Percentiles rank a stretch among this genome's conserved stretches.
Conservation (phyloP, 768 basidiomycete genomes). For the Xerocomellus chrysenteron region DNA sequence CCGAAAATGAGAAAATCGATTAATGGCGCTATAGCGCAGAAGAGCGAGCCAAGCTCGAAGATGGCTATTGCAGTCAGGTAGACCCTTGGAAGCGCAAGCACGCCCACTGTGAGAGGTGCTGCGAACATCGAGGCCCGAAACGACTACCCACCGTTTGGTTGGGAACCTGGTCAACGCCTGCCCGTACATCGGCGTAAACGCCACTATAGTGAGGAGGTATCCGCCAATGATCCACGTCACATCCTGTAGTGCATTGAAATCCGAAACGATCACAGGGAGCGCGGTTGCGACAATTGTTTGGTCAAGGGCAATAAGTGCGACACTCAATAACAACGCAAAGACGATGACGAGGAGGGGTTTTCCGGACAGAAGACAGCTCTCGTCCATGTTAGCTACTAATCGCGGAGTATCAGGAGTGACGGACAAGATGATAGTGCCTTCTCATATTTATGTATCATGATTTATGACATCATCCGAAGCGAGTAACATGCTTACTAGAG, state of each 20-base stretch:
- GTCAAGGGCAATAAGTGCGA: slow-evolving; percentile 13
- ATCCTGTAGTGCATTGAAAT: slow-evolving; percentile 14
- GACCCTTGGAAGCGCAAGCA: slow-evolving; percentile 41
- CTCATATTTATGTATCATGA: too few relatives aligned
- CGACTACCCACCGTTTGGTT: slow-evolving; percentile 26
- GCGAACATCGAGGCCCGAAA: slow-evolving; percentile 32
- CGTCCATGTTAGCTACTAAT: background rate
- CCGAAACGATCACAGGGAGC: slow-evolving; percentile 37
- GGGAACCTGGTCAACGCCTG: slow-evolving; percentile 7
- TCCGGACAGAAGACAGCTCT: slow-evolving; percentile 7
- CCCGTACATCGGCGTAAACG: slow-evolving; percentile 12
- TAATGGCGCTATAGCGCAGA: slow-evolving; percentile 57
- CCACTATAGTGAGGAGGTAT: slow-evolving; percentile 55
- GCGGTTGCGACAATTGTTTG: slow-evolving; percentile 61
- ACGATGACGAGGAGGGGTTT: slow-evolving; percentile 1
- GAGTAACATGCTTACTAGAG: too few relatives aligned
- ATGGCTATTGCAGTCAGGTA: slow-evolving; percentile 5
- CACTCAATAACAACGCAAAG: slow-evolving; percentile 6
- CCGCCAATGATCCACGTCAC: slow-evolving; percentile 64
- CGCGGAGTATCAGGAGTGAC: background rate
- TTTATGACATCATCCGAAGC: too few relatives aligned
- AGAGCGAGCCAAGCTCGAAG: slow-evolving; percentile 49
- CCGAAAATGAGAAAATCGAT: slow-evolving; percentile 66
- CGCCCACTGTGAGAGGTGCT: background rate
- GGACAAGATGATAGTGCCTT: background rate